Evolutionary conservation across 164 flowering plant genomes (phyloP).

Genomic region (Vitis vinifera): DNA sequence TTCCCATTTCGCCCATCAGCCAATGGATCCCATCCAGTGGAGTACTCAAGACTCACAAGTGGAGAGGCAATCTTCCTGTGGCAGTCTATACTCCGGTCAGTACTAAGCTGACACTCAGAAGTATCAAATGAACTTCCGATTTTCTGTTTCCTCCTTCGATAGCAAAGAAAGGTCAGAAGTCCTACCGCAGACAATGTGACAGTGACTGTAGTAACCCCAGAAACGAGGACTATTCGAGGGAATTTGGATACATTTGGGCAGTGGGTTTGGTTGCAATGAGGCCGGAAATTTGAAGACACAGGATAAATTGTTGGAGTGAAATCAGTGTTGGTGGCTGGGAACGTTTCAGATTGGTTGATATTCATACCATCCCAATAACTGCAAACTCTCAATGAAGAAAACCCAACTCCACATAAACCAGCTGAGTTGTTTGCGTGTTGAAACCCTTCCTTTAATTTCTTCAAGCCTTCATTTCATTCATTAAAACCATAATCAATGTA

Average conservation of each 20-base stretch:
- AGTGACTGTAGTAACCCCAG: conserved; percentile 26
- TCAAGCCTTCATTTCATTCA: conserved; percentile 36
- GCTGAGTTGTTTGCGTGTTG: conserved; percentile 31
- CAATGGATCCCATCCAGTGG: conserved; percentile 47
- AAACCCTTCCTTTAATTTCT: conserved; percentile 40
- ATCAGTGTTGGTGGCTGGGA: conserved; percentile 2
- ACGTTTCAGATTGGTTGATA: conserved; percentile 23
- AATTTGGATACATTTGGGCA: conserved; percentile 40
- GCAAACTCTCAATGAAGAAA: conserved; percentile 42
- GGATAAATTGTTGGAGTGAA: conserved; percentile 19
- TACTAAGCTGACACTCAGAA: conserved; percentile 35
- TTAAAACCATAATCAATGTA: neutral
- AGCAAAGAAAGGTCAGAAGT: conserved; percentile 21
- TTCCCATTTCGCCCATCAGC: conserved; percentile 25
- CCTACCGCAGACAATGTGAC: conserved; percentile 21
- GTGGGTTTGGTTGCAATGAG: conserved; percentile 33
- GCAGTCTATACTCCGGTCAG: conserved; percentile 38
- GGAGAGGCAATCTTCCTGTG: conserved; percentile 41
- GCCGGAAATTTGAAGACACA: conserved; percentile 17
- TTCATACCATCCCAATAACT: conserved; percentile 23
- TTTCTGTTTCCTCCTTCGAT: conserved; percentile 51
- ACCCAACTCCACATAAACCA: conserved; percentile 47
- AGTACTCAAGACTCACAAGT: conserved; percentile 45
- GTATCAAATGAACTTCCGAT: conserved; percentile 29
- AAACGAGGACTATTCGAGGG: conserved; percentile 30